These are phyloP conservation scores for Elsinoe fawcettii DNA, from an alignment of 2,329 filamentous ascomycete species.

Conservation along the genomic window DNA sequence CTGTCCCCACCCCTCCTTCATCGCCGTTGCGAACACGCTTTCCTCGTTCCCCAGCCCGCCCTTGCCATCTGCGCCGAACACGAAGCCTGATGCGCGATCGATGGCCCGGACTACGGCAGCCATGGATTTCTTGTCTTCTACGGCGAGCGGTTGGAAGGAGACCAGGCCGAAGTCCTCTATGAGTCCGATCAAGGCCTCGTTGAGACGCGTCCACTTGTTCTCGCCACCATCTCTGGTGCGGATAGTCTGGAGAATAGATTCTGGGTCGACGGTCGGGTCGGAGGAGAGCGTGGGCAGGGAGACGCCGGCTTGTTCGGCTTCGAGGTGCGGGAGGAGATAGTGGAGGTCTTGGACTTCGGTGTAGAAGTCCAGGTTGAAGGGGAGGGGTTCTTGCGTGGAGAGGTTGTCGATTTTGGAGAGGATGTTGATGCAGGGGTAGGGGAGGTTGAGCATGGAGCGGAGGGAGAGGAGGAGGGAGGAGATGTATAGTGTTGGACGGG, in stretches of 20 bases:
- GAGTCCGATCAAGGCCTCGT: slow-evolving; percentile 76
- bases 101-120: slow-evolving; percentile 83
- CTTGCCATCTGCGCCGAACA: slow-evolving; percentile 55
- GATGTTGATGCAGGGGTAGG: slow-evolving; percentile 91
- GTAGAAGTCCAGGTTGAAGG: slow-evolving; percentile 95
- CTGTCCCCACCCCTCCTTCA: slow-evolving; percentile 60
- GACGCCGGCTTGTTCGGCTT: slow-evolving; percentile 59
- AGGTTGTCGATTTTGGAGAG: slow-evolving; percentile 97
- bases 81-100: slow-evolving; percentile 86
- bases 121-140: slow-evolving; percentile 97
- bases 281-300: slow-evolving; percentile 24
- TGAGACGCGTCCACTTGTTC: slow-evolving; percentile 70
- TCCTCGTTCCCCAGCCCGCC: slow-evolving; percentile 87
- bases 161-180: slow-evolving; percentile 88
- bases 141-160: slow-evolving; percentile 83
- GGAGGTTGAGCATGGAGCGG: slow-evolving; percentile 96
- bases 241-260: slow-evolving; percentile 8
- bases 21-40: slow-evolving; percentile 93
- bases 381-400: slow-evolving; percentile 59
- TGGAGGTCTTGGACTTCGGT: slow-evolving; percentile 92
- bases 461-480: slow-evolving; percentile 88
- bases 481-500: slow-evolving; percentile 87
- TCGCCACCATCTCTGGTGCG: slow-evolving; percentile 36
- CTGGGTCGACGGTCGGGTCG: slow-evolving; percentile 22
- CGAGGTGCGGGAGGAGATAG: slow-evolving; percentile 72